phyloP scores from a whole-genome alignment of 2,329 filamentous ascomycete species.

The Alternaria gaisen region DNA sequence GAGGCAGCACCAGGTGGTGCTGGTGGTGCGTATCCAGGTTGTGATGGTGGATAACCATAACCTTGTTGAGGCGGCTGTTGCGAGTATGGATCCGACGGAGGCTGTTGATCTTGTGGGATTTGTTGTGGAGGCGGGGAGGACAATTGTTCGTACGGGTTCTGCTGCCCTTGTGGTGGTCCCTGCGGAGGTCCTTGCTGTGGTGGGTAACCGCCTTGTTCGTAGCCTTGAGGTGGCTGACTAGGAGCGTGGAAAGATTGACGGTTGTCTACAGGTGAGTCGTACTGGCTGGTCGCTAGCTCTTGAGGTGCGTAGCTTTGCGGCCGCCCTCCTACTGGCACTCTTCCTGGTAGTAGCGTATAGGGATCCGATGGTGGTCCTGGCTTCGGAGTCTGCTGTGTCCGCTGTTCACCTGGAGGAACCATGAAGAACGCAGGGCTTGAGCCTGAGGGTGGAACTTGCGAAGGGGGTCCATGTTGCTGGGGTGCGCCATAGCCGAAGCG shows the following conservation, averaged over 20 bases:
- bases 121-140: constrained; percentile 39
- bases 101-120: constrained; percentile 32
- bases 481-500: constrained; percentile 44
- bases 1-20: constrained; percentile 35
- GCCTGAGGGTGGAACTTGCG: constrained; percentile 52
- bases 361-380: constrained; percentile 44
- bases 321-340: constrained; percentile 42
- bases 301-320: constrained; percentile 55
- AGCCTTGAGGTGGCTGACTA: constrained; percentile 34
- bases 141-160: constrained; percentile 41
- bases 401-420: constrained; percentile 45
- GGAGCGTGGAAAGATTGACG: constrained; percentile 51
- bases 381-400: constrained; percentile 42
- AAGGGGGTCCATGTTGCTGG: constrained; percentile 44
- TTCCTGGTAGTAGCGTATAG: constrained; percentile 51
- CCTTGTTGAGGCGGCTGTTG: constrained; percentile 37
- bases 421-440: constrained; percentile 52
- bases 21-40: constrained; percentile 46
- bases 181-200: constrained; percentile 32
- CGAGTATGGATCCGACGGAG: constrained; percentile 40
- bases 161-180: constrained; percentile 26
- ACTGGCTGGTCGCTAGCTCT: constrained; percentile 58
- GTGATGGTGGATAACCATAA: constrained; percentile 45
- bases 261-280: constrained; percentile 58
- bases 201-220: constrained; percentile 38